Percentiles rank a stretch among this genome's conserved stretches.
Conservation (phyloP, 805 yeast species). For the Saccharomycodes ludwigii region DNA sequence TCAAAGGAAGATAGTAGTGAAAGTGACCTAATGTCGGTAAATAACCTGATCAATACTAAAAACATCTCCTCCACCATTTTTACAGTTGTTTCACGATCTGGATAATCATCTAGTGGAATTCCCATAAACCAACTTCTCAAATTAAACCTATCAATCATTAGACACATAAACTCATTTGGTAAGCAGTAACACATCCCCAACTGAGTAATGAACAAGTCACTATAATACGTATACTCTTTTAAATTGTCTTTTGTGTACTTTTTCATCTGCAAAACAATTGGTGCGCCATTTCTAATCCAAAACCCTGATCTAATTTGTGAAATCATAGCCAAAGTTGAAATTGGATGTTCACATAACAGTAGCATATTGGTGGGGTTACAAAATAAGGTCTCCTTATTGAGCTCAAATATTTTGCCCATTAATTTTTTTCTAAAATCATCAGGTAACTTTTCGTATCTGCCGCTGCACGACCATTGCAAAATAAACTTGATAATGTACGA, state of each 20-base stretch:
- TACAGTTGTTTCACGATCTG: slow-evolving; percentile 30
- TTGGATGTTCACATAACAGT: slow-evolving; percentile 45
- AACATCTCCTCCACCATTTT: slow-evolving; percentile 73
- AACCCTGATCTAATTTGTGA: slow-evolving; percentile 81
- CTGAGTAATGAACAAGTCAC: slow-evolving; percentile 70
- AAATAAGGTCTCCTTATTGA: no score
- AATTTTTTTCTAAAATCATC: slow-evolving; percentile 9
- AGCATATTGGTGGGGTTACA: slow-evolving; percentile 11
- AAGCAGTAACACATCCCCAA: slow-evolving; percentile 39
- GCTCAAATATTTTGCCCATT: slow-evolving; percentile 10
- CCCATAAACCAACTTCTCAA: slow-evolving; percentile 41
- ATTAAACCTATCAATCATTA: slow-evolving; percentile 61
- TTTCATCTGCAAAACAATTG: slow-evolving; percentile 65
- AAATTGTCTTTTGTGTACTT: slow-evolving; percentile 68
- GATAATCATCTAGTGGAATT: slow-evolving; percentile 28
- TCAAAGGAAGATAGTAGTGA: slow-evolving; percentile 36
- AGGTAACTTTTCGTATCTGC: slow-evolving; percentile 17
- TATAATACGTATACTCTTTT: slow-evolving; percentile 68
- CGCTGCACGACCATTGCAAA: slow-evolving; percentile 23
- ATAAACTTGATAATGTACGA: slow-evolving; percentile 20
- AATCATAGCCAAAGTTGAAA: slow-evolving; percentile 62
- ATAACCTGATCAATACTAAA: slow-evolving; percentile 49
- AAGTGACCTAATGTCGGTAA: slow-evolving; percentile 56
- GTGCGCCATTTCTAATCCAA: slow-evolving; percentile 91
- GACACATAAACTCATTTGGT: slow-evolving; percentile 43